Evolutionary conservation across 352 stramenopile genomes (phyloP), one percentile per base, ranked within the genome.

Genomic region (Pythium dissimile): DNA sequence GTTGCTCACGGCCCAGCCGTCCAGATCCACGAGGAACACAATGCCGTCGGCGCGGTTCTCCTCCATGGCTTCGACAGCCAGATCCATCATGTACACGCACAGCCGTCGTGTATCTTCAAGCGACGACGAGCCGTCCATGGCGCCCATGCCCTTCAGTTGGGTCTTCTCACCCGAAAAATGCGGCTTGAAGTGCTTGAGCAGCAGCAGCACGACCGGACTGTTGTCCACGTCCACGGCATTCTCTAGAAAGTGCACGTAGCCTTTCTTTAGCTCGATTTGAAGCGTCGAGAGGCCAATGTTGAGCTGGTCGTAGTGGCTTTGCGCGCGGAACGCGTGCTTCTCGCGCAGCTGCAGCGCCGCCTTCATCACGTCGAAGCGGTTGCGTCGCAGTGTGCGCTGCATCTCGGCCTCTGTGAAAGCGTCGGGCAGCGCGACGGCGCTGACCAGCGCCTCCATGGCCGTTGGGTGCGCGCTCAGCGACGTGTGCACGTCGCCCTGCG

Each of bases 81-180:
- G 59, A 37, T 88, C 80, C 73, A 89, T 79, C 41, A 92, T 72
- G 56, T 92, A 92, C 42, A 92, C 77, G 20, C 79, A 86, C 2
- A 88, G 66, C 18, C 82, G 59, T 0, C 82, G 66, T 5, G 82
- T 79, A 54, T 89, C 79, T 42, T 92, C 79, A 6, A 92, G 44
- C 26, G 77, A 85, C 39, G 77, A 88, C 10, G 72, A 80, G 9
- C 74, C 77, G 42, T 89, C 79, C 32, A 80, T 71, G 2, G 75
- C 47, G 4, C 77, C 79, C 26, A 72, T 45, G 2, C 71, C 72
- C 52, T 89, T 75, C 3, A 80, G 63, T 42, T 86, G 78, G 30
- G 80, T 75, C 66, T 77, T 84, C 44, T 88, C 75, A 23, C 47
- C 62, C 16, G 67, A 75, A 32, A 88, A 88, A 37, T 68, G 69